phyloP scores from a whole-genome alignment of 148 eudicot genomes.

The Cornus kousa region DNA sequence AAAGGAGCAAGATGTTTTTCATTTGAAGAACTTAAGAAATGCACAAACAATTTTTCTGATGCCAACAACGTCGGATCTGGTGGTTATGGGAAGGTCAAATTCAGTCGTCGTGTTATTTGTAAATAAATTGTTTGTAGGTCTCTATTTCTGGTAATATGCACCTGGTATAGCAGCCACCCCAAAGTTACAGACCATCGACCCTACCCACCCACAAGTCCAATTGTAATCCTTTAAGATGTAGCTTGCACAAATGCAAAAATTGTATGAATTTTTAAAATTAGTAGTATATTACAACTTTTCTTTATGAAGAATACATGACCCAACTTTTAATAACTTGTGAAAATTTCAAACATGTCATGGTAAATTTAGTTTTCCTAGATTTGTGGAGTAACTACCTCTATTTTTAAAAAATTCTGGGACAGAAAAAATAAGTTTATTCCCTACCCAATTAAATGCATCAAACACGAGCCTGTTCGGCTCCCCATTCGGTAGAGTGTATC shows the following conservation, averaged over 20 bases:
- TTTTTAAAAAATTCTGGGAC: too few relatives aligned
- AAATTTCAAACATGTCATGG: background rate
- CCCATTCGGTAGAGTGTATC: too few relatives aligned
- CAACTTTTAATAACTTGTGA: background rate
- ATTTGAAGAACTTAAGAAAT: constrained; percentile 68
- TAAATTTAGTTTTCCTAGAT: background rate
- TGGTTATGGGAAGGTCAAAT: constrained; percentile 79
- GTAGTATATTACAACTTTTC: background rate
- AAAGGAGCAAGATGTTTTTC: constrained; percentile 74
- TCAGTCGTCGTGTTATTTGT: background rate
- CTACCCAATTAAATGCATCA: too few relatives aligned
- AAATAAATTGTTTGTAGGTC: background rate
- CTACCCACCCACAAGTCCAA: background rate
- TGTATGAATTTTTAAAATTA: background rate
- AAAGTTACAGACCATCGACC: background rate
- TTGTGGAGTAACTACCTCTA: too few relatives aligned
- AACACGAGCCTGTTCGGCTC: background rate
- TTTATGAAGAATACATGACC: background rate
- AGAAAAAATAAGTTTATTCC: too few relatives aligned
- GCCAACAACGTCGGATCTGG: constrained; percentile 65
- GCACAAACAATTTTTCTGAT: constrained; percentile 63
- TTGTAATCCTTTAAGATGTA: background rate
- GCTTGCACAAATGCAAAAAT: background rate
- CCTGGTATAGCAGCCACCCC: background rate
- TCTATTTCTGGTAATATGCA: background rate